Evolutionary conservation across 139 green algal species (phyloP).

Genomic region (Zygnema cylindricum): DNA sequence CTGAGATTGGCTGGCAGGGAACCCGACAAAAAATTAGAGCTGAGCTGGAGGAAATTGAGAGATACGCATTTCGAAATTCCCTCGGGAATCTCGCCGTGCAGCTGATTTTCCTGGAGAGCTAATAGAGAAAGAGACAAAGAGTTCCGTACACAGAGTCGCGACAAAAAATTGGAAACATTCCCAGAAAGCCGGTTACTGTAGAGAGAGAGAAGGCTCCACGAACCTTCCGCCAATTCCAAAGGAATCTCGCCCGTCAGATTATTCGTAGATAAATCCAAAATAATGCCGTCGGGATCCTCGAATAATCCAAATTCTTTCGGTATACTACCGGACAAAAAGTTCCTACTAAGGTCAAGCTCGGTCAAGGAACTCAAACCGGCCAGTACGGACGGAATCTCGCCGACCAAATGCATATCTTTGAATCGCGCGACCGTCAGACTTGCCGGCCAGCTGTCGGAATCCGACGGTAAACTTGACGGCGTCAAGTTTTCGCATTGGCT

Average conservation of each 20-base stretch:
- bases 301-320: neutral
- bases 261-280: slow-evolving; percentile 16
- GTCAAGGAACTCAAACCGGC: neutral
- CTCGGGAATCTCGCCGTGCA: neutral
- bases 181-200: neutral
- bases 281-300: neutral
- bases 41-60: neutral
- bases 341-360: neutral
- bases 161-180: neutral
- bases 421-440: neutral
- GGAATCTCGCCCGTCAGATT: slow-evolving; percentile 30
- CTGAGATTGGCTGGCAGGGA: slow-evolving; percentile 16
- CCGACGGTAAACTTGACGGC: neutral
- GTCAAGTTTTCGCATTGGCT: neutral
- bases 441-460: neutral
- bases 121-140: neutral
- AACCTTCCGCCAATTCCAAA: neutral
- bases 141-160: neutral
- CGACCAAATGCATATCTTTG: neutral
- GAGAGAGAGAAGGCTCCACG: neutral
- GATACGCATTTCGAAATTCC: slow-evolving; percentile 1
- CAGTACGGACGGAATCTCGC: neutral
- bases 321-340: neutral
- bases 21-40: slow-evolving; percentile 14
- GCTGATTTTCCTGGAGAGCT: slow-evolving; percentile 18